Conservation (phyloP, 208 protist genomes). For the Angomonas ambiguus region DNA sequence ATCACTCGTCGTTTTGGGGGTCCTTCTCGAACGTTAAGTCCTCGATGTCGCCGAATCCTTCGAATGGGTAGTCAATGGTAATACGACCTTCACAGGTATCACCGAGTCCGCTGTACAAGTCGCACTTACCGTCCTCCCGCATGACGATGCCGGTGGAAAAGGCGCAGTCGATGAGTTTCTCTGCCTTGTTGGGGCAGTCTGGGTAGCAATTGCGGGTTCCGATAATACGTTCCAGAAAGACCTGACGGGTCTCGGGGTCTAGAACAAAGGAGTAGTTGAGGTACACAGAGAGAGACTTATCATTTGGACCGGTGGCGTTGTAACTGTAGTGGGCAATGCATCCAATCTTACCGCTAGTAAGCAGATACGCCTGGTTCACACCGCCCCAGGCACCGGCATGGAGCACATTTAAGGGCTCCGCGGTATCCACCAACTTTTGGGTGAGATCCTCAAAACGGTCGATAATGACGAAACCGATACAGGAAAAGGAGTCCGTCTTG, state of each 20-base stretch:
- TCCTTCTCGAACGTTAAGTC: constrained; percentile 12
- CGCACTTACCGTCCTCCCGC: constrained; percentile 48
- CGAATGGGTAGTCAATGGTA: constrained; percentile 70
- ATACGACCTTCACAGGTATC: constrained; percentile 60
- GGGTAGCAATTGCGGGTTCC: constrained; percentile 56
- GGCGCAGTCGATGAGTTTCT: constrained; percentile 46
- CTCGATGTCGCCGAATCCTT: constrained; percentile 37
- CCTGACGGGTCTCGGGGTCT: constrained; percentile 37
- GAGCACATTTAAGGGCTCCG: constrained; percentile 46
- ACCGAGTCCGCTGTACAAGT: constrained; percentile 64
- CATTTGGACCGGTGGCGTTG: constrained; percentile 31
- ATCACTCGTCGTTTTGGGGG: neutral
- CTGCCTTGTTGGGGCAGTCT: constrained; percentile 38
- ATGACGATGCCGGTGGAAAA: constrained; percentile 59
- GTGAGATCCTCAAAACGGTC: constrained; percentile 41
- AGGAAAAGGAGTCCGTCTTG: constrained; percentile 41
- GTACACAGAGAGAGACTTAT: constrained; percentile 37
- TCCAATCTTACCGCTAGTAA: constrained; percentile 47
- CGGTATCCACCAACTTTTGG: constrained; percentile 32
- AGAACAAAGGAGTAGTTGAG: constrained; percentile 65
- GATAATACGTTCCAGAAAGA: constrained; percentile 40
- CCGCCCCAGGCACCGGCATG: constrained; percentile 54
- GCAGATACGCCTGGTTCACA: constrained; percentile 60
- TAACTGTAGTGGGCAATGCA: constrained; percentile 73
- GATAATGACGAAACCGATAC: constrained; percentile 56